Evolutionary conservation across 2,329 filamentous ascomycete genomes (phyloP).

Genomic region (Gliomastix tumulicola): DNA sequence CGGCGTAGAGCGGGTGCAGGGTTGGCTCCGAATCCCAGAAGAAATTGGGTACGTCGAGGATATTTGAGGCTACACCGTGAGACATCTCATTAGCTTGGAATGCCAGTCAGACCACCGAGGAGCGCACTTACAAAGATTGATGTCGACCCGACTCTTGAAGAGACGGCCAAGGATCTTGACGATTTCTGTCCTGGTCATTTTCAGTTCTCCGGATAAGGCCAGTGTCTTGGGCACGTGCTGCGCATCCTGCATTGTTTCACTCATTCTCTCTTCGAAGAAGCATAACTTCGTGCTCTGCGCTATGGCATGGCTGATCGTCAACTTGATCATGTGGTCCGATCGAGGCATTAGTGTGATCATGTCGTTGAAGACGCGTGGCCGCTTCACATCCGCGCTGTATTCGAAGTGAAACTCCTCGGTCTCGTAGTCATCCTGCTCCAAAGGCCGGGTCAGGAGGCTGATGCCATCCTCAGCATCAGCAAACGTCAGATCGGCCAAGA

Average conservation of each 20-base stretch:
- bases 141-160: constrained; percentile 92
- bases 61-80: constrained; percentile 67
- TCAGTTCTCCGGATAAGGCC: constrained; percentile 81
- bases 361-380: constrained; percentile 93
- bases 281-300: constrained; percentile 95
- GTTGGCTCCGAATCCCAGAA: constrained; percentile 98
- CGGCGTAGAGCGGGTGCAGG: constrained; percentile 86
- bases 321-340: constrained; percentile 95
- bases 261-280: constrained; percentile 95
- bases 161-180: constrained; percentile 84
- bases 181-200: constrained; percentile 87
- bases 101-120: too few relatives aligned
- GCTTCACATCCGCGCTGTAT: constrained; percentile 79
- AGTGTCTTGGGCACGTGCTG: constrained; percentile 87
- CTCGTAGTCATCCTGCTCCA: constrained; percentile 88
- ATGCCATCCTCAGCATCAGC: constrained; percentile 58
- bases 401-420: constrained; percentile 99
- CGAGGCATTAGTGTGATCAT: constrained; percentile 95
- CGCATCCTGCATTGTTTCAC: constrained; percentile 84
- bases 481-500: constrained; percentile 91
- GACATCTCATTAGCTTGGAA: not conserved
- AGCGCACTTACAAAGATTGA: constrained; percentile 78
- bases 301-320: constrained; percentile 95
- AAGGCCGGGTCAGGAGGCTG: constrained; percentile 68
- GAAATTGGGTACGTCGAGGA: constrained; percentile 93